Base-by-base conservation (phyloP, 805 yeast genomes). In the Cyberlindnera sargentensis region DNA sequence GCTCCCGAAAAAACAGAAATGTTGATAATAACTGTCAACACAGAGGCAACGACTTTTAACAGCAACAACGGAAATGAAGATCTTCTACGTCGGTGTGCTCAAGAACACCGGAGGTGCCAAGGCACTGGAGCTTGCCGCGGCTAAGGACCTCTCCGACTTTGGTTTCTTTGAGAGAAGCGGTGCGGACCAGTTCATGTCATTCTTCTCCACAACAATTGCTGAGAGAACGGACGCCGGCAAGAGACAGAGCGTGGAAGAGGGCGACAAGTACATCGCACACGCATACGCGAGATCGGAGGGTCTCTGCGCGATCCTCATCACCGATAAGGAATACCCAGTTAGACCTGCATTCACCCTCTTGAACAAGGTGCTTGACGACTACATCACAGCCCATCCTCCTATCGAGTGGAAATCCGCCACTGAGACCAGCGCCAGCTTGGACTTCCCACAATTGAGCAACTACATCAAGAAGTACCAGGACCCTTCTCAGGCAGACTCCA, bases 291-390 rank as follows among this genome's bases (percentile, higher is more conserved):
- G 98, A 53, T 66, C 84, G 25, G 98, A 93, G 64, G 98, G 97
- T 4, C 60, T 91, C 31, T 84, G 95, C 24, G 96, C 95, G 49
- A 95, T 93, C 31, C 67, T 93, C 48, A 85, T 93, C 63, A 79
- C 96, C 37, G 99, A 93, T 64, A 85, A 86, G 63, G 97, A 91
- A 54, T 93, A 93, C 65, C 99, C 98, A 3, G 91, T 88, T 30
- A 77, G 99, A 62, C 98, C 96, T 10, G 98, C 97, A 1, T 91
- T 88, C 66, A 86, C 97, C 2, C 71, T 93, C 47, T 75, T 93
- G 57, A 91, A 91, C 73, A 91, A 88, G 67, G 70, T 91, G 24
- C 72, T 88, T 53, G 99, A 93, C 56, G 98, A 91, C 64, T 93
- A 87, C 65, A 68, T 91, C 43, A 72, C 90, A 9, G 79, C 82